Base-by-base conservation (phyloP, 2,329 filamentous ascomycete genomes). In the Ophiosphaerella narmari region DNA sequence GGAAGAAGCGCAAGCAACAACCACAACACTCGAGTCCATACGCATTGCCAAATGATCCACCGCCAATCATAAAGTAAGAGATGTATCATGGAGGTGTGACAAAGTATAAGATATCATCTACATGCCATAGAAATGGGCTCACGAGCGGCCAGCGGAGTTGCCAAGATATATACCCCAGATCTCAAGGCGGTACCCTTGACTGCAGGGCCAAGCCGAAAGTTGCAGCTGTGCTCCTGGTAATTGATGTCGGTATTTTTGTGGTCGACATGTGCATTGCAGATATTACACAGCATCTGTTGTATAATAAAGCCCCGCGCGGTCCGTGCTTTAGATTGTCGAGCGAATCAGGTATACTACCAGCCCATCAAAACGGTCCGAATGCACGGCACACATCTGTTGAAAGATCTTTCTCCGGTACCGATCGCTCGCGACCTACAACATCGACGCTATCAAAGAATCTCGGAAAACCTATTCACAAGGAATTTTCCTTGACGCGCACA, bases 101-200 rank as follows among this genome's bases (percentile, higher is more conserved):
- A 2, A 62, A 54, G 33, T 45, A 62, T 18, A 62, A 66, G 43
- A 40, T 62, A 48, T 50, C 54, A 13, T 38, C 39, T 12, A 41
- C 42, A 13, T 16, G 41, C 52, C 12, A 44, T 48, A 13, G 59
- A 66, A 47, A 42, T 60, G 24, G 52, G 52, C 57, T 18, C 35
- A 54, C 32, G 40, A 50, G 33, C 23, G 36, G 23, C 38, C 48
- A 29, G 46, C 42, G 18, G 56, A 52, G 39, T 31, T 57, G 16
- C 50, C 48, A 18, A 50, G 32, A 12, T 32, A 51, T 12, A 34
- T 34, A 16, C 40, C 38, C 8, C 13, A 50, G 4, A 36, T 23
- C 14, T 32, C 29, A 43, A 38, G 8, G 16, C 23, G 31, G 26
- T n/a, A 34, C 34, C 32, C 36, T 33, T 7, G 4, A 39, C 38